Base-by-base conservation (phyloP, 768 basidiomycete species). In the Hypholoma fasciculare region DNA sequence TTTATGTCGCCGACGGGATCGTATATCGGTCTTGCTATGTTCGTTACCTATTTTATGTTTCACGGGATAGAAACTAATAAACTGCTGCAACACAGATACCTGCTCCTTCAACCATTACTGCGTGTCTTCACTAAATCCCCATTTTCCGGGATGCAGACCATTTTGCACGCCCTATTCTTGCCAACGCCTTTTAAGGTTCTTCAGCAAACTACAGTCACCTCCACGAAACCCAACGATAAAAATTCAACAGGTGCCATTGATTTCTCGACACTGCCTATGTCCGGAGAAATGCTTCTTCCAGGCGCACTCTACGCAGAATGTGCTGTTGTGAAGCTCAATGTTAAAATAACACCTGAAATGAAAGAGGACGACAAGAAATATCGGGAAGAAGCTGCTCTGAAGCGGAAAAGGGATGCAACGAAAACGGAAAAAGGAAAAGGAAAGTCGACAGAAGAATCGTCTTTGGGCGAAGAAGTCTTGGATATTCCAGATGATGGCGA, bases 131-230 rank as follows among this genome's bases (percentile, higher is more conserved):
- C 87, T 5, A 95, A 95, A 64, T 84, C 87, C 0, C 81, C 91
- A 1, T 67, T 61, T 2, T 74, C 83, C 7, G 75, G 88, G 0
- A 74, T 90, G n/a, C 91, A 96, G 67, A 81, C 86, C 2, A 76
- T 94, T n/a, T 71, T 95, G 3, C 94, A 94, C 60, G 87, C 82
- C 0, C 81, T 96, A 13, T 94, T 91, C 69, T 80, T 93, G 14
- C 91, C 91, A 0, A 90, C 88, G 3, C 89, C 90, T 2, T 86
- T 90, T 74, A 91, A 90, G 70, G 73, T 79, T 40, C 67, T 78
- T 23, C 65, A 76, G 4, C 72, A 71, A 38, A 60, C 67, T 1
- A 62, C 59, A 2, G 54, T 65, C 4, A 54, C 61, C 4, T 47
- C 63, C 4, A 40, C 57, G 7, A 38, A 40, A 27, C 14, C 57